These are phyloP conservation scores for Spizellomyces sp. DNA, from an alignment of 192 early-diverging fungal species.

Conservation along the genomic window DNA sequence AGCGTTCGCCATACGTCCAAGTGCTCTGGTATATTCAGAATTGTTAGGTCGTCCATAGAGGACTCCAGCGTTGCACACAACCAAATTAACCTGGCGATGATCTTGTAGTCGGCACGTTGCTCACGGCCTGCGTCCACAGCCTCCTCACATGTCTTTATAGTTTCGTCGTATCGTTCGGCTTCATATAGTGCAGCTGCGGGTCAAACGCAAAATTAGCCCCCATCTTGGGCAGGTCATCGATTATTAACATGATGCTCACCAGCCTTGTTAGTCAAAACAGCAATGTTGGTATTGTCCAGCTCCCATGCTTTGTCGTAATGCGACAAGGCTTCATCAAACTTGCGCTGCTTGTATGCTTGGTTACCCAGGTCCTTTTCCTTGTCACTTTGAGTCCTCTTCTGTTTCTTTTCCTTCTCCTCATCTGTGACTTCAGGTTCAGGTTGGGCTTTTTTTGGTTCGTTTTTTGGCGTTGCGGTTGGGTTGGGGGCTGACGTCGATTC, in stretches of 20 bases:
- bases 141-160: slow-evolving; percentile 88
- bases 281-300: slow-evolving; percentile 86
- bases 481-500: slow-evolving; percentile 13
- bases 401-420: slow-evolving; percentile 68
- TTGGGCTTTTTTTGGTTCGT: slow-evolving; percentile 27
- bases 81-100: slow-evolving; percentile 73
- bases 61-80: not conserved
- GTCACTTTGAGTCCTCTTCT: slow-evolving; percentile 61
- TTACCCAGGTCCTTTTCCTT: slow-evolving; percentile 88
- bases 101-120: slow-evolving; percentile 88
- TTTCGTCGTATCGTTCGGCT: slow-evolving; percentile 88
- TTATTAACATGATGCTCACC: slow-evolving; percentile 37
- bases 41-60: no score
- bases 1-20: slow-evolving; percentile 87
- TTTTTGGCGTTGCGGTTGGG: not conserved
- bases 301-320: slow-evolving; percentile 92
- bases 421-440: slow-evolving; percentile 51
- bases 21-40: slow-evolving; percentile 60
- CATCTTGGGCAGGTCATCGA: no score
- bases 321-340: slow-evolving; percentile 85
- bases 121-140: slow-evolving; percentile 93
- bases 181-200: slow-evolving; percentile 86
- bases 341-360: slow-evolving; percentile 85
- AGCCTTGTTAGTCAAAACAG: slow-evolving; percentile 95
- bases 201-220: no score